Percentiles rank a stretch among this genome's conserved stretches.
phyloP scores from a whole-genome alignment of 805 yeast genomes.

The Hanseniaspora valbyensis region DNA sequence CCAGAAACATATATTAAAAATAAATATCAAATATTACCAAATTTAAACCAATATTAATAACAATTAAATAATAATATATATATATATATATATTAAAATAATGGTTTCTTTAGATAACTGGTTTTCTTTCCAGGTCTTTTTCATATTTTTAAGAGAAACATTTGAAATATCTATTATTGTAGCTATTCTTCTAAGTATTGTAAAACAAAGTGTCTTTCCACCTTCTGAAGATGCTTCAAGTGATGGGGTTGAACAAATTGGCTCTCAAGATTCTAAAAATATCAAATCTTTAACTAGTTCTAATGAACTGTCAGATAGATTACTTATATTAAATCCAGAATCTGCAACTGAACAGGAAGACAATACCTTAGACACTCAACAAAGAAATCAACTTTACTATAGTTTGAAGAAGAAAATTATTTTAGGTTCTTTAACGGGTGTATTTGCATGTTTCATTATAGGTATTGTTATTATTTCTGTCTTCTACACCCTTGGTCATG shows the following conservation, averaged over 20 bases:
- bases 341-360: slow-evolving; percentile 27
- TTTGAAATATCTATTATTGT: slow-evolving; percentile 66
- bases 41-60: background rate
- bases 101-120: slow-evolving; percentile 26
- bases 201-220: slow-evolving; percentile 45
- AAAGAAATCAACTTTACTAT: slow-evolving; percentile 28
- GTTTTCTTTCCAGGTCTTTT: slow-evolving; percentile 64
- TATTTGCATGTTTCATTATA: slow-evolving; percentile 54
- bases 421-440: slow-evolving; percentile 68
- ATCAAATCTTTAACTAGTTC: background rate
- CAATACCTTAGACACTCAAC: slow-evolving; percentile 24
- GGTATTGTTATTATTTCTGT: slow-evolving; percentile 61
- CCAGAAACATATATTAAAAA: too few relatives aligned
- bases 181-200: slow-evolving; percentile 59
- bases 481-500: slow-evolving; percentile 69
- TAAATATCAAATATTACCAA: too few relatives aligned
- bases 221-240: slow-evolving; percentile 20
- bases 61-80: background rate
- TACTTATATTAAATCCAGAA: background rate
- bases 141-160: slow-evolving; percentile 63
- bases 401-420: slow-evolving; percentile 60
- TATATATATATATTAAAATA: background rate
- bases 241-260: too few relatives aligned
- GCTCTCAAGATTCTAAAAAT: slow-evolving; percentile 6
- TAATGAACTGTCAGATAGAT: slow-evolving; percentile 1